Base-by-base conservation (phyloP, 495 filamentous ascomycete genomes). In the Aspergillus olivimuriae region DNA sequence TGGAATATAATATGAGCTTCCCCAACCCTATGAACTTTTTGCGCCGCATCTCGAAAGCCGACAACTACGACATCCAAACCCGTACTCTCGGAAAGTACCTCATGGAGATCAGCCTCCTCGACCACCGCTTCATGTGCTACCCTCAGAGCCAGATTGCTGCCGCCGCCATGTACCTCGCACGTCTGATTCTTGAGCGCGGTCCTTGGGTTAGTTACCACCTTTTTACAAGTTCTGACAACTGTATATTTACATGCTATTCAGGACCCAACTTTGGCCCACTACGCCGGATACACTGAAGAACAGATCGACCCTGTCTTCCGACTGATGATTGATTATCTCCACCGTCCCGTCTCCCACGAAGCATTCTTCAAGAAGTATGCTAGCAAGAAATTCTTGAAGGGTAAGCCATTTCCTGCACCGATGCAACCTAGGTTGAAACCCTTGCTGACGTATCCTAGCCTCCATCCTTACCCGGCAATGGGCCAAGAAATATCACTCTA, bases 11-110 rank as follows among this genome's bases (percentile, higher is more conserved):
- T 63, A 83, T 98, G 47, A 96, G 91, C 72, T 97, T 94, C 56
- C 92, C 92, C 22, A 98, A 98, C 63, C 92, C 92, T 7, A 97
- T 98, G 92, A 96, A 98, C 76, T 98, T 98, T 70, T 78, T 98
- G 40, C 84, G 92, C 24, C 83, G 94, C 45, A 97, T 98, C 65
- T 96, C 91, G 32, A 98, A 98, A 70, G 92, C 92, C 44, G 94
- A 97, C 65, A 87, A 89, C 65, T 97, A 97, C 66, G 89, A 97
- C 58, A 94, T 96, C 50, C 87, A 96, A 63, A 95, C 91, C 26
- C 84, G 92, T 50, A 98, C 92, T 18, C 76, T 98, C 22, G 92
- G 87, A 52, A 98, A 98, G 70, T 98, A 96, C 63, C 76, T 98
- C n/a, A 87, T 94, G 75, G 92, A 98, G 70, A 95, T 98, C 57